phyloP scores from a whole-genome alignment of 1,139 yeast genomes.

The Saccharomyces pastorianus region DNA sequence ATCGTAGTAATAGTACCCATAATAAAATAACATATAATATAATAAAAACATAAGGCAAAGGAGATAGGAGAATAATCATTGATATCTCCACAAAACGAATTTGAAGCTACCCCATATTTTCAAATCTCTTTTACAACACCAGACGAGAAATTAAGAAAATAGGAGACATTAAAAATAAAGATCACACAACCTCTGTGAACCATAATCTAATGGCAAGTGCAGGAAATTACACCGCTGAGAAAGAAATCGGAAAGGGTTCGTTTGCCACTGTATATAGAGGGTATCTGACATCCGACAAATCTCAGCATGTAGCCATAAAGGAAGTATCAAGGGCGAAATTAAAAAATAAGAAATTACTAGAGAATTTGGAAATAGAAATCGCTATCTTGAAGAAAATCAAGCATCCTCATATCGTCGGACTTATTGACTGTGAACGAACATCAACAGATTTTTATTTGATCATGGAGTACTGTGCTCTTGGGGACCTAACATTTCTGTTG shows the following conservation, averaged over 20 bases:
- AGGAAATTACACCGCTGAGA: constrained; percentile 27
- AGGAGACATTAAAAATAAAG: not conserved
- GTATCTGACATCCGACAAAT: constrained; percentile 20
- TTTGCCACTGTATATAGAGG: constrained; percentile 92
- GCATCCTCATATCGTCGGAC: constrained; percentile 87
- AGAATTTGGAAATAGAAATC: constrained; percentile 86
- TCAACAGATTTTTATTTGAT: constrained; percentile 73
- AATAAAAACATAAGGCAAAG: not conserved
- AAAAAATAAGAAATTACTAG: constrained; percentile 76
- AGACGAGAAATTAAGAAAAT: not conserved
- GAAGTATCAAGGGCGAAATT: constrained; percentile 77
- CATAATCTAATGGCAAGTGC: constrained; percentile 9
- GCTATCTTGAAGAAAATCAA: constrained; percentile 74
- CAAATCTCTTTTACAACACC: not conserved
- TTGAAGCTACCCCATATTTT: not conserved
- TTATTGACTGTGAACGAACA: constrained; percentile 76
- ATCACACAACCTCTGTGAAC: constrained; percentile 4
- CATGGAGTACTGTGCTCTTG: constrained; percentile 96
- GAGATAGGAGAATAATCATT: not conserved
- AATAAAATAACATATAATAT: constrained; percentile 1
- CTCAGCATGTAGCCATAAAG: constrained; percentile 56
- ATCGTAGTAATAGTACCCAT: not conserved
- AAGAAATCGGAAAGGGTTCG: constrained; percentile 86
- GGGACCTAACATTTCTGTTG: constrained; percentile 83
- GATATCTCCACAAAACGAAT: not conserved